phyloP scores from a whole-genome alignment of 1,284 basidiomycete genomes.

The Blastosporella zonata region DNA sequence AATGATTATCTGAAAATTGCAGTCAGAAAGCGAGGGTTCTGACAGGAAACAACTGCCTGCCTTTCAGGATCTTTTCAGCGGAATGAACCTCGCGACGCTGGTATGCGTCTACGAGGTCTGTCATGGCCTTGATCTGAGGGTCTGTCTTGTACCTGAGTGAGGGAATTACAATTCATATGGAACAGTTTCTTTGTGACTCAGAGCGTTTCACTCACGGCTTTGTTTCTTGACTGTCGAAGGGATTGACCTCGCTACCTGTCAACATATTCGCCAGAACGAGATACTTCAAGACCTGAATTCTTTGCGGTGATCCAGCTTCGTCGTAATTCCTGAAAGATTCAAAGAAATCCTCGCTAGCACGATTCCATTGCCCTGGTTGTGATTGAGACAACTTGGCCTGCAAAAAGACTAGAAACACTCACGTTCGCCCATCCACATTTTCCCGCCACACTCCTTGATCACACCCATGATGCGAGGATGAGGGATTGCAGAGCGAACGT shows the following conservation, averaged over 20 bases:
- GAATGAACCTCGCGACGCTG: constrained; percentile 94
- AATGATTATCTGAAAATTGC: constrained; percentile 71
- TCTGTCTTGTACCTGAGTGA: constrained; percentile 86
- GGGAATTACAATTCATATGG: not conserved
- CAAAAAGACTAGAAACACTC: constrained; percentile 26
- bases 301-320: constrained; percentile 93
- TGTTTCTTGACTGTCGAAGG: constrained; percentile 99
- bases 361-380: constrained; percentile 86
- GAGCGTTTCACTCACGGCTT: constrained; percentile 70
- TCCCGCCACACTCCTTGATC: constrained; percentile 98
- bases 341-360: constrained; percentile 97
- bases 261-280: constrained; percentile 98
- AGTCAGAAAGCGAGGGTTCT: not conserved
- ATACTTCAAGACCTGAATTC: constrained; percentile 98
- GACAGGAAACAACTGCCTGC: constrained; percentile 36
- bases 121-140: constrained; percentile 97
- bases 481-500: constrained; percentile 94
- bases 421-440: constrained; percentile 99
- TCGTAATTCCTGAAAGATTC: constrained; percentile 99
- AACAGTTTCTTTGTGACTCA: not conserved
- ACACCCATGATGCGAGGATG: constrained; percentile 99
- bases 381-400: not conserved
- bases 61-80: constrained; percentile 91
- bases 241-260: constrained; percentile 97
- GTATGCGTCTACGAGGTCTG: constrained; percentile 93